Conservation (phyloP, 148 eudicot species). For the Mesembryanthemum crystallinum region DNA sequence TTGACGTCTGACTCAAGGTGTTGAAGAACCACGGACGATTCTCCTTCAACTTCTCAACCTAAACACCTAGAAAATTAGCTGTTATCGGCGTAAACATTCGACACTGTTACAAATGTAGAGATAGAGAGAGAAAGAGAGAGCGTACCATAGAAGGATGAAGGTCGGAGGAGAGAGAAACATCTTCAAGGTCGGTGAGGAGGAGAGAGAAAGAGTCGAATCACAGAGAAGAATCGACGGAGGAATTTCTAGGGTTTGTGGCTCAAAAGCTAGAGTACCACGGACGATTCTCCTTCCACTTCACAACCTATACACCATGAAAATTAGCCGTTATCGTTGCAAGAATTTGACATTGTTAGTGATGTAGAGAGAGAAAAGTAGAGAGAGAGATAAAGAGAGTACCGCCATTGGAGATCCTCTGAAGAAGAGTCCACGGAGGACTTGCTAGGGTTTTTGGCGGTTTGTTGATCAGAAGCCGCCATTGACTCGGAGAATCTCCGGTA, state of each 20-base stretch:
- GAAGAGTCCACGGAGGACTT: too few species aligned
- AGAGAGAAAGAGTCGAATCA: slow-evolving; percentile 86
- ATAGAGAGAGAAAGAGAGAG: slow-evolving; percentile 12
- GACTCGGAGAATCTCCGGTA: too few species aligned
- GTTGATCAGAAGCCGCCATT: too few species aligned
- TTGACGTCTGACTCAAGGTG: slow-evolving; percentile 57
- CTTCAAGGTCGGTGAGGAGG: slow-evolving; percentile 71
- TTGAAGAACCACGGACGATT: slow-evolving; percentile 78
- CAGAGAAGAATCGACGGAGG: slow-evolving; percentile 59
- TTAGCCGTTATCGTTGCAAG: neutral
- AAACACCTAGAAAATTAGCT: neutral
- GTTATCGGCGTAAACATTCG: neutral
- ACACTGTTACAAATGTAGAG: neutral
- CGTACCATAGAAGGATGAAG: slow-evolving; percentile 55
- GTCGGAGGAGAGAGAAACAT: slow-evolving; percentile 55
- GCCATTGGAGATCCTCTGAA: slow-evolving; percentile 49
- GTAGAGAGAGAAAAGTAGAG: slow-evolving; percentile 20
- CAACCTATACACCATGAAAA: slow-evolving; percentile 39
- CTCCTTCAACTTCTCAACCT: slow-evolving; percentile 72
- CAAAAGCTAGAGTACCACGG: too few species aligned
- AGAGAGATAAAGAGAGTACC: slow-evolving; percentile 34
- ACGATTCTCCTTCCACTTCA: slow-evolving; percentile 67
- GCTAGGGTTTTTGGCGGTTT: too few species aligned
- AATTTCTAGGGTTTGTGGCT: slow-evolving; percentile 18
- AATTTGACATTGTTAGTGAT: neutral